Evolutionary conservation across 495 filamentous ascomycete species (phyloP).

Genomic region (Aspergillus homomorphus): DNA sequence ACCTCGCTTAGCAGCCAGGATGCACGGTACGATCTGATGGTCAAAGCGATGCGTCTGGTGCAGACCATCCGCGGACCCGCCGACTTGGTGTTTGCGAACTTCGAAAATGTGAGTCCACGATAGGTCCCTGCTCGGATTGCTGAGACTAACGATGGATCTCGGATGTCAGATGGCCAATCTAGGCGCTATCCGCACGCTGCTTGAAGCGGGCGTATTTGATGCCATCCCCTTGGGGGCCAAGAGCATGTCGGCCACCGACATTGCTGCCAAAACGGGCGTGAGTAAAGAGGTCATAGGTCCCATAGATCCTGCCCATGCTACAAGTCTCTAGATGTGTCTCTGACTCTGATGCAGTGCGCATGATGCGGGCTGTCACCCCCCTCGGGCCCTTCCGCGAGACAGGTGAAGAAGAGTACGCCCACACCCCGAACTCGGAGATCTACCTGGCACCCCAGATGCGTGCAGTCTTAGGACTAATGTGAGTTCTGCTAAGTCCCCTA

Average conservation of each 20-base stretch:
- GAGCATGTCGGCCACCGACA: slow-evolving; percentile 6
- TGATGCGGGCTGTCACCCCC: slow-evolving; percentile 12
- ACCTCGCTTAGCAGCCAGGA: neutral
- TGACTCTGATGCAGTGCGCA: slow-evolving; percentile 6
- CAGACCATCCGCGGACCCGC: slow-evolving; percentile 12
- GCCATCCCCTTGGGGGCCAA: slow-evolving; percentile 8
- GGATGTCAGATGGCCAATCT: neutral
- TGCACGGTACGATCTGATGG: neutral
- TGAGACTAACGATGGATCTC: neutral
- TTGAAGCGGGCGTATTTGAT: slow-evolving; percentile 8
- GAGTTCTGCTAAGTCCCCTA: neutral
- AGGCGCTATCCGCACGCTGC: slow-evolving; percentile 5
- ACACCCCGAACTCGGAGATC: slow-evolving; percentile 9
- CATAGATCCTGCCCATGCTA: too few relatives aligned
- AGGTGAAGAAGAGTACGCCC: slow-evolving; percentile 9
- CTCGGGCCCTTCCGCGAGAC: slow-evolving; percentile 5
- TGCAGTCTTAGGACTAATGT: slow-evolving; percentile 1
- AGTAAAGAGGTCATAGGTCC: slow-evolving; percentile 8
- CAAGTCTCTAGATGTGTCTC: too few relatives aligned
- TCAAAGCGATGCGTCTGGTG: slow-evolving; percentile 6
- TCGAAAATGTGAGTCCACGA: slow-evolving; percentile 2
- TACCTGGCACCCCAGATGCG: slow-evolving; percentile 6
- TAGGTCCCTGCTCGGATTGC: neutral
- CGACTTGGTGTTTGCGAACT: slow-evolving; percentile 9
- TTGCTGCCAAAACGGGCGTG: slow-evolving; percentile 5